These are phyloP conservation scores for Venturia nashicola DNA, from an alignment of 2,329 filamentous ascomycete genomes.

Conservation along the genomic window DNA sequence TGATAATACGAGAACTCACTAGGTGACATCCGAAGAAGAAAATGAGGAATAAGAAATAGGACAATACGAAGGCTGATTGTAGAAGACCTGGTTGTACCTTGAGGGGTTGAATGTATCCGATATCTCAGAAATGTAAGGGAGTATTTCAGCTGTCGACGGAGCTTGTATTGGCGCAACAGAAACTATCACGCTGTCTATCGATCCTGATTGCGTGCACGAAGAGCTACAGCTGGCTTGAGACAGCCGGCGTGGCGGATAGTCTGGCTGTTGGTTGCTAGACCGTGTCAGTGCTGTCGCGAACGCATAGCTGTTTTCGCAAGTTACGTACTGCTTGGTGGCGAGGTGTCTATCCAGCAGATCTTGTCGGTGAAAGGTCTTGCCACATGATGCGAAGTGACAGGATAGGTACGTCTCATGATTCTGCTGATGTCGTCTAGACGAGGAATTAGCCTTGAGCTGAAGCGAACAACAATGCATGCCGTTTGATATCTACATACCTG, in stretches of 20 bases:
- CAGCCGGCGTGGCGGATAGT: background rate
- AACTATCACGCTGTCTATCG: background rate
- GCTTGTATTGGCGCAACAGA: background rate
- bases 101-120: background rate
- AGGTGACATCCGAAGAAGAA: background rate
- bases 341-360: constrained; percentile 33
- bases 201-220: background rate
- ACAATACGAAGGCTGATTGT: background rate
- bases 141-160: background rate
- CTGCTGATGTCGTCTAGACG: constrained; percentile 31
- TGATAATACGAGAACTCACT: constrained; percentile 7
- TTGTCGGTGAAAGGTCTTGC: constrained; percentile 30
- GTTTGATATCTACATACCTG: constrained; percentile 19
- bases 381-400: constrained; percentile 29
- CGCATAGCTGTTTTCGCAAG: background rate
- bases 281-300: background rate
- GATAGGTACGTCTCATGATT: constrained; percentile 31
- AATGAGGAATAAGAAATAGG: background rate
- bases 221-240: background rate
- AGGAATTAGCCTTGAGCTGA: constrained; percentile 7
- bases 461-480: constrained; percentile 2
- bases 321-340: constrained; percentile 29
- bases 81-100: constrained; percentile 7
- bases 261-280: background rate
- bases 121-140: background rate